phyloP scores from a whole-genome alignment of 345 rosid genomes.

The Aethionema arabicum region DNA sequence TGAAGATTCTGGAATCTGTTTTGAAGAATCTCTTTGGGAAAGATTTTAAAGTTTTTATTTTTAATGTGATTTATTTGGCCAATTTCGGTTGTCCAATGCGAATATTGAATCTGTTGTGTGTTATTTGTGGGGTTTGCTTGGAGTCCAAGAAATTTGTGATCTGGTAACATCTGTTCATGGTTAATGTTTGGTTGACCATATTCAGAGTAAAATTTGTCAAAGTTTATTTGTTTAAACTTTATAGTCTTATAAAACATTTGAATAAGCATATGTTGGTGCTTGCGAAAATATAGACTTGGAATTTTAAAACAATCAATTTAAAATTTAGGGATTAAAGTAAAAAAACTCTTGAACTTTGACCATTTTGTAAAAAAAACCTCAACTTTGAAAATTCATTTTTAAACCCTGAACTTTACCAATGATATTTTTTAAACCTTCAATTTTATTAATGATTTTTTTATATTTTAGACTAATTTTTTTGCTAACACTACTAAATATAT shows the following conservation, averaged over 20 bases:
- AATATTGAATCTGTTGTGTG: conserved; percentile 2
- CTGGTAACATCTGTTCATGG: conserved; percentile 15
- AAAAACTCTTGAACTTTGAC: too few species aligned
- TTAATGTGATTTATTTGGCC: conserved; percentile 38
- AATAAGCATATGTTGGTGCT: conserved; percentile 20
- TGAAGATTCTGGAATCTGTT: conserved; percentile 20
- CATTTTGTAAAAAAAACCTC: too few species aligned
- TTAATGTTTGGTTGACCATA: conserved; percentile 26
- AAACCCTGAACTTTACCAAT: too few species aligned
- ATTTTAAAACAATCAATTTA: neutral
- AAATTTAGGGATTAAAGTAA: too few species aligned
- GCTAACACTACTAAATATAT: too few species aligned
- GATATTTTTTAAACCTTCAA: too few species aligned
- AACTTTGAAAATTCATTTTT: too few species aligned
- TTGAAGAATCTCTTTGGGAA: neutral
- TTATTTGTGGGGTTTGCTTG: conserved; percentile 13
- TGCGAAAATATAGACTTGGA: too few species aligned
- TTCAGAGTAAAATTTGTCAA: conserved; percentile 8
- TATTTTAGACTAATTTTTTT: too few species aligned
- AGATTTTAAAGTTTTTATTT: neutral
- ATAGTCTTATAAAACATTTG: neutral
- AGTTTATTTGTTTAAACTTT: neutral
- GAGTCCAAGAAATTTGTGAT: conserved; percentile 23
- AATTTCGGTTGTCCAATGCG: conserved; percentile 57
- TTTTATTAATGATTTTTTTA: too few species aligned